These are phyloP conservation scores for Cryphonectria radicalis DNA, from an alignment of 2,329 filamentous ascomycete genomes.

Conservation along the genomic window DNA sequence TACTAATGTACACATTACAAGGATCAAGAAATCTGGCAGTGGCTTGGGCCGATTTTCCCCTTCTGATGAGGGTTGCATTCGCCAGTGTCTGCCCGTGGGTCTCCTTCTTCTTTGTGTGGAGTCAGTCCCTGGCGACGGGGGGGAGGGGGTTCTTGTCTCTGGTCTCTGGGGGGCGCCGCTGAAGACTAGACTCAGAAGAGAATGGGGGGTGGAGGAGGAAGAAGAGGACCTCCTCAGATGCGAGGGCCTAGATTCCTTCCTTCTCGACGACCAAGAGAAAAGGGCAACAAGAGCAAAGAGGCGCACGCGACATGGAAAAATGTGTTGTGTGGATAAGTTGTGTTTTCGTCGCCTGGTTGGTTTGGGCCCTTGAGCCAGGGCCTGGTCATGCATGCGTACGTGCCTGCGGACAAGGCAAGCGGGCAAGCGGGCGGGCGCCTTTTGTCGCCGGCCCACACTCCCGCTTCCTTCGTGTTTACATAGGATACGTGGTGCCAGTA, in stretches of 20 bases:
- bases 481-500: conserved; percentile 7
- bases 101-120: neutral
- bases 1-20: neutral
- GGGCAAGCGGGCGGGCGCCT: conserved; percentile 6
- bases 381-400: neutral
- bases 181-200: neutral
- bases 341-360: neutral
- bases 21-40: neutral
- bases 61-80: neutral
- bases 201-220: no score
- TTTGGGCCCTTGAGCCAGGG: no score
- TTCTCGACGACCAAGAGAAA: neutral
- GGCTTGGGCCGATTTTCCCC: no score
- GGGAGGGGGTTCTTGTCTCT: neutral
- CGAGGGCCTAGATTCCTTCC: neutral
- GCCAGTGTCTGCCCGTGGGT: neutral
- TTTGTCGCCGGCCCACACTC: conserved; percentile 10
- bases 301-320: neutral
- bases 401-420: neutral
- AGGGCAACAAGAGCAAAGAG: neutral
- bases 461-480: conserved; percentile 8
- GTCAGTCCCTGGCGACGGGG: neutral
- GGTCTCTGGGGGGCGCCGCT: neutral
- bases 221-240: neutral
- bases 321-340: neutral